A percentile compares a stretch with the other conserved stretches of the same genome.
phyloP scores from a whole-genome alignment of 345 rosid genomes.

The Turritis glabra region DNA sequence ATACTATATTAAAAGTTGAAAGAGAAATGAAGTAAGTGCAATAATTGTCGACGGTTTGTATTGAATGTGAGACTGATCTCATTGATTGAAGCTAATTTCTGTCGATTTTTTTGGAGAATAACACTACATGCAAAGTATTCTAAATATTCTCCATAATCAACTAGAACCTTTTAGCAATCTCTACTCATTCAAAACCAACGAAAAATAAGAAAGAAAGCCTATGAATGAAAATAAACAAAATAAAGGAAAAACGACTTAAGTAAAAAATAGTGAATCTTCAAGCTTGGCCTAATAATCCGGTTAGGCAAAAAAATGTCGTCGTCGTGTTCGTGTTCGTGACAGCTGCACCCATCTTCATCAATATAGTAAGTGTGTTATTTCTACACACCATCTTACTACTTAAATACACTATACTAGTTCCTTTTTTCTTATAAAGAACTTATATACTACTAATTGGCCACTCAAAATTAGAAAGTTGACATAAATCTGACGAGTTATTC shows the following conservation, averaged over 20 bases:
- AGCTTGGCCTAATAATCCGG: neutral
- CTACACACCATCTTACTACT: neutral
- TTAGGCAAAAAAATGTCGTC: neutral
- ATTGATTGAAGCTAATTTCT: neutral
- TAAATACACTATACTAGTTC: no score
- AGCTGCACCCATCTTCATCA: neutral
- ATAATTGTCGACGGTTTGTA: neutral
- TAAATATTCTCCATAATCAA: neutral
- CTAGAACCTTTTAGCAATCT: neutral
- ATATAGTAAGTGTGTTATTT: neutral
- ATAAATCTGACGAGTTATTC: neutral
- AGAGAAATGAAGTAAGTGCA: neutral
- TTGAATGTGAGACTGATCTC: neutral
- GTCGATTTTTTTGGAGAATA: no score
- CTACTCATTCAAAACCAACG: neutral
- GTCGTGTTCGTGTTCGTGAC: neutral
- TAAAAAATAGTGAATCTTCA: neutral
- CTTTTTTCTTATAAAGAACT: no score
- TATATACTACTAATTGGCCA: neutral
- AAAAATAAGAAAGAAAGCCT: neutral
- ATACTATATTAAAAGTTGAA: no score
- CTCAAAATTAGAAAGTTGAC: neutral
- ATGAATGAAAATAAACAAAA: neutral
- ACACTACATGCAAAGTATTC: no score
- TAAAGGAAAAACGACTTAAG: neutral